Percentiles rank a stretch among this genome's conserved stretches.
Conservation (phyloP, 331 rosid genomes). For the Pyracantha coccinea region DNA sequence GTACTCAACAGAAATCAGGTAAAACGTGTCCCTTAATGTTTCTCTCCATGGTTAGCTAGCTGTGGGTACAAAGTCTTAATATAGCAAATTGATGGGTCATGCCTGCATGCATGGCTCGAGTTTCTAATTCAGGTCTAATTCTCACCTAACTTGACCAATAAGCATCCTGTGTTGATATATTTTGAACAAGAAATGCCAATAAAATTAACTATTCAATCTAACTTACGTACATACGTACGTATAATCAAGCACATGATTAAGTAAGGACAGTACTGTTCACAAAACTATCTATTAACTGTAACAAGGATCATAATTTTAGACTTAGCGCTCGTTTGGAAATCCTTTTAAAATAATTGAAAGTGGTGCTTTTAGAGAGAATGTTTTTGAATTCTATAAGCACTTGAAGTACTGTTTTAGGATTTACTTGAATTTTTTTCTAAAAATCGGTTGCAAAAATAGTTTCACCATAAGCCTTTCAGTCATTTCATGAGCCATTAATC, state of each 20-base stretch:
- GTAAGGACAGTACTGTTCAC: neutral
- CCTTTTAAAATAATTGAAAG: too few relatives aligned
- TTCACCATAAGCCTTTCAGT: too few relatives aligned
- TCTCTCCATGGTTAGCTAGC: neutral
- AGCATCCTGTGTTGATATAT: neutral
- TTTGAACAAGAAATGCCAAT: neutral
- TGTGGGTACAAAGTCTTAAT: neutral
- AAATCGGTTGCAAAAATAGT: too few relatives aligned
- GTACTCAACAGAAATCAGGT: neutral
- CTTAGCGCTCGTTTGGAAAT: too few relatives aligned
- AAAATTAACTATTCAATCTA: too few relatives aligned
- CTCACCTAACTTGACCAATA: constrained; percentile 35
- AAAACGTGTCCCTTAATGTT: constrained; percentile 11
- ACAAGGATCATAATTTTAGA: neutral
- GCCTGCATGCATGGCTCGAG: neutral
- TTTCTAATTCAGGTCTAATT: neutral
- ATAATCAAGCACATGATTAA: neutral
- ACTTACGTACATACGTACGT: neutral
- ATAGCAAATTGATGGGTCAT: too few relatives aligned
- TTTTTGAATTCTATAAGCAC: too few relatives aligned
- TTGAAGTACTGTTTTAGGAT: too few relatives aligned
- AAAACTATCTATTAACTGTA: neutral
- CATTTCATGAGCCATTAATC: too few relatives aligned
- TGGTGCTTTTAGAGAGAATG: too few relatives aligned
- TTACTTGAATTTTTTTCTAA: too few relatives aligned